These are phyloP conservation scores for Brassica balearica DNA, from an alignment of 441 rosid genomes.

Conservation along the genomic window DNA sequence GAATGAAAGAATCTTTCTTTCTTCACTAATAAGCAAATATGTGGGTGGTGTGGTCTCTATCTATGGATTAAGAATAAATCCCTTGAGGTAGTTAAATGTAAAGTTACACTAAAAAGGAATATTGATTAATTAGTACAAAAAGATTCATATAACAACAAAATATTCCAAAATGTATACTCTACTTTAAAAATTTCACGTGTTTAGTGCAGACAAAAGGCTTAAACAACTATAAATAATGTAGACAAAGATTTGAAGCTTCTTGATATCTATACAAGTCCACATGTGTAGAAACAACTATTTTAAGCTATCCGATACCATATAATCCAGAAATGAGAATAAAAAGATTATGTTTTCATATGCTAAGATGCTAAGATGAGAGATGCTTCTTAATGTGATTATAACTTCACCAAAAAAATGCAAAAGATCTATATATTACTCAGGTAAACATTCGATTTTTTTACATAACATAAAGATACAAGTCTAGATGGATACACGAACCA, in stretches of 20 bases:
- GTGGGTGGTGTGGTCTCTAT: slow-evolving; percentile 40
- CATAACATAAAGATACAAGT: slow-evolving; percentile 13
- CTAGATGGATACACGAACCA: slow-evolving; percentile 38
- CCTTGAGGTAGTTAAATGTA: slow-evolving; percentile 39
- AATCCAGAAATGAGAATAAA: slow-evolving; percentile 27
- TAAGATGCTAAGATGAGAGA: slow-evolving; percentile 1
- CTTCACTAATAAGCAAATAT: slow-evolving; percentile 41
- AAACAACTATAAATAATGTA: slow-evolving; percentile 18
- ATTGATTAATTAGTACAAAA: slow-evolving; percentile 32
- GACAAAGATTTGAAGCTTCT: slow-evolving; percentile 38
- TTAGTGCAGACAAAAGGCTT: slow-evolving; percentile 19
- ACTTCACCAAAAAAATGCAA: slow-evolving; percentile 11
- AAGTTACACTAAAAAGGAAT: slow-evolving; percentile 10
- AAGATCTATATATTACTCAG: slow-evolving; percentile 14
- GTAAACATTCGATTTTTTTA: slow-evolving; percentile 7
- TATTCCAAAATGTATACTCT: slow-evolving; percentile 31
- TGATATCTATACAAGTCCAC: slow-evolving; percentile 30
- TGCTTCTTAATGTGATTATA: slow-evolving; percentile 11
- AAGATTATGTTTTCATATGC: slow-evolving; percentile 4
- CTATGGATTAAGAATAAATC: slow-evolving; percentile 43
- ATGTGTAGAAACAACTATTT: slow-evolving; percentile 12
- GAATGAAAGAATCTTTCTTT: slow-evolving; percentile 43
- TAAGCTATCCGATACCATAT: slow-evolving; percentile 30
- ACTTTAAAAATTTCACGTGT: slow-evolving; percentile 33
- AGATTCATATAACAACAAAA: slow-evolving; percentile 37